Evolutionary conservation across 2,329 filamentous ascomycete genomes (phyloP).

Genomic region (Elsinoe perseae): DNA sequence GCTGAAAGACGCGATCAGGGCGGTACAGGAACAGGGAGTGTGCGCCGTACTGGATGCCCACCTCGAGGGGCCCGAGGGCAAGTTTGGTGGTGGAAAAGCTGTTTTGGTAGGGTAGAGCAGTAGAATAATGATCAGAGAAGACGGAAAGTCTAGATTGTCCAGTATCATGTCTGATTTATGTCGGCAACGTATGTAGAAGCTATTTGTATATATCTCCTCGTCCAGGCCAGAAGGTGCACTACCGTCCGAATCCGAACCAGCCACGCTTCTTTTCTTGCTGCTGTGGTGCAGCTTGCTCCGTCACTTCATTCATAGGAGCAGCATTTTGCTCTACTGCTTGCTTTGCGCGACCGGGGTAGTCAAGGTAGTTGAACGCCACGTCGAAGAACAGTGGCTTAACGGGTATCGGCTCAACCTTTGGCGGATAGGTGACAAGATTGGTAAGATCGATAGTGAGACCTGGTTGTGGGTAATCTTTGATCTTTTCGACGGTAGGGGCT

Average conservation of each 20-base stretch:
- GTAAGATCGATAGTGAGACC: constrained; percentile 57
- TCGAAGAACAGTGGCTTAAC: constrained; percentile 95
- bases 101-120: constrained; percentile 20
- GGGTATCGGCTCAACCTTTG: constrained; percentile 71
- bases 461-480: constrained; percentile 65
- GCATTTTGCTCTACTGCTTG: constrained; percentile 23
- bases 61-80: constrained; percentile 49
- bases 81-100: constrained; percentile 39
- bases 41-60: constrained; percentile 58
- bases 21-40: constrained; percentile 45
- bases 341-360: constrained; percentile 63
- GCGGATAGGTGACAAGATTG: constrained; percentile 81
- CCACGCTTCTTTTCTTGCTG: constrained; percentile 39
- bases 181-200: not conserved
- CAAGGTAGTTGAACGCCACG: constrained; percentile 94
- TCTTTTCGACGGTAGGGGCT: constrained; percentile 62
- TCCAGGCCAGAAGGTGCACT: constrained; percentile 5
- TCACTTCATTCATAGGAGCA: constrained; percentile 22
- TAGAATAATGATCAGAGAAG: not conserved
- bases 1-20: constrained; percentile 52
- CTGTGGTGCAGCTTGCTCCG: constrained; percentile 19
- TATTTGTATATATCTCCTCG: not conserved
- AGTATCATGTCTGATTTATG: not conserved
- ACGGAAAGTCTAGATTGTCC: not conserved
- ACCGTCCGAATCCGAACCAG: constrained; percentile 46